phyloP scores from a whole-genome alignment of 305 asterid species.

The Solanum hybrid region DNA sequence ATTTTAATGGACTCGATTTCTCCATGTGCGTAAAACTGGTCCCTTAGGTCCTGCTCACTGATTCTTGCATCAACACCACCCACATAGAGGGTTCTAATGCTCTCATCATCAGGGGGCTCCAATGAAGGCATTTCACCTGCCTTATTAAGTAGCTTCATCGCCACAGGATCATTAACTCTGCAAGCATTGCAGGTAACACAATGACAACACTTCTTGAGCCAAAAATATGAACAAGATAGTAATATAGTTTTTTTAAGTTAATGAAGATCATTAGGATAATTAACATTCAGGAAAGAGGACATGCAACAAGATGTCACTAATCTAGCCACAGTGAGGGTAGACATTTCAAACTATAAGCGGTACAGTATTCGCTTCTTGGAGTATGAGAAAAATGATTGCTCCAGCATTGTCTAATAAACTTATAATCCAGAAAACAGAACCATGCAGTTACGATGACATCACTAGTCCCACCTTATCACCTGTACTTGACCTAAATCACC shows the following conservation, averaged over 20 bases:
- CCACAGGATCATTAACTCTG: constrained; percentile 94
- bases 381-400: neutral
- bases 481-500: neutral
- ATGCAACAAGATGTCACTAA: neutral
- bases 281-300: neutral
- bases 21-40: constrained; percentile 87
- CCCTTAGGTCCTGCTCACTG: constrained; percentile 76
- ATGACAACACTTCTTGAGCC: neutral
- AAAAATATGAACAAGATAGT: neutral
- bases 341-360: neutral
- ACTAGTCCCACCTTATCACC: neutral
- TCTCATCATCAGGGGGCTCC: constrained; percentile 91
- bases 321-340: neutral
- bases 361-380: neutral
- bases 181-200: constrained; percentile 7
- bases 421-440: neutral
- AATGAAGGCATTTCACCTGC: constrained; percentile 98
- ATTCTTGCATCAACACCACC: constrained; percentile 91
- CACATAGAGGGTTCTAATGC: constrained; percentile 81
- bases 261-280: neutral
- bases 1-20: constrained; percentile 85
- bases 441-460: neutral
- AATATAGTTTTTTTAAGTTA: neutral
- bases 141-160: constrained; percentile 73
- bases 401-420: neutral